Conservation (phyloP, 2,329 filamentous ascomycete species). For the Teratosphaeriaceae sp. region DNA sequence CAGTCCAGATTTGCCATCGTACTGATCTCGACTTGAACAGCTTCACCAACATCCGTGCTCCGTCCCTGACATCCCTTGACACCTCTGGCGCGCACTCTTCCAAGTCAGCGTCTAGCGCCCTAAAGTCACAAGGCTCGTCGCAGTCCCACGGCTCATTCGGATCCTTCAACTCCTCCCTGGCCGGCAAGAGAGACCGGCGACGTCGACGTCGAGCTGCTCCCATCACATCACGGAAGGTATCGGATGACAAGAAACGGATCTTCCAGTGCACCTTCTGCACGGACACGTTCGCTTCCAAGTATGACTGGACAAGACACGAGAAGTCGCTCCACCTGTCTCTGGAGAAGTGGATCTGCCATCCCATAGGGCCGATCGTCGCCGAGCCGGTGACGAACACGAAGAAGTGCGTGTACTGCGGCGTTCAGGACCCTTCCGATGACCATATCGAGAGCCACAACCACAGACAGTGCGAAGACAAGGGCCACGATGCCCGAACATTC, state of each 20-base stretch:
- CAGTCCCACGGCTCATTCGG: conserved; percentile 52
- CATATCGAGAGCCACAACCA: conserved; percentile 57
- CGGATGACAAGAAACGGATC: conserved; percentile 38
- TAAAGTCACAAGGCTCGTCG: conserved; percentile 50
- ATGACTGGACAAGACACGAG: conserved; percentile 59
- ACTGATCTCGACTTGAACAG: neutral
- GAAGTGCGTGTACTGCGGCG: conserved; percentile 54
- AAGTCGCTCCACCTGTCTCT: conserved; percentile 56
- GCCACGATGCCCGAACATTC: conserved; percentile 55
- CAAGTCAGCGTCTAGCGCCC: conserved; percentile 36
- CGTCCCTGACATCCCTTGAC: conserved; percentile 47
- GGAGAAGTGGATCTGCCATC: conserved; percentile 50
- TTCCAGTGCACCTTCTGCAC: conserved; percentile 55
- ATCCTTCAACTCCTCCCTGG: conserved; percentile 39
- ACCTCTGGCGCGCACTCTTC: conserved; percentile 19
- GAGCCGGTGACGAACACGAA: conserved; percentile 51
- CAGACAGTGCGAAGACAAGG: conserved; percentile 60
- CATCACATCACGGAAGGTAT: conserved; percentile 16
- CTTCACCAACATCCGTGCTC: conserved; percentile 37
- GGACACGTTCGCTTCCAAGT: conserved; percentile 49
- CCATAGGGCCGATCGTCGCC: conserved; percentile 40
- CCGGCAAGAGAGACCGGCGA: conserved; percentile 52
- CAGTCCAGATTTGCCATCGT: conserved; percentile 42
- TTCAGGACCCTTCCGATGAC: conserved; percentile 45
- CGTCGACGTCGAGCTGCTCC: conserved; percentile 36